Evolutionary conservation across 2,329 filamentous ascomycete species (phyloP), one percentile per base, ranked within the genome.

Genomic region (Penicillium sp.): DNA sequence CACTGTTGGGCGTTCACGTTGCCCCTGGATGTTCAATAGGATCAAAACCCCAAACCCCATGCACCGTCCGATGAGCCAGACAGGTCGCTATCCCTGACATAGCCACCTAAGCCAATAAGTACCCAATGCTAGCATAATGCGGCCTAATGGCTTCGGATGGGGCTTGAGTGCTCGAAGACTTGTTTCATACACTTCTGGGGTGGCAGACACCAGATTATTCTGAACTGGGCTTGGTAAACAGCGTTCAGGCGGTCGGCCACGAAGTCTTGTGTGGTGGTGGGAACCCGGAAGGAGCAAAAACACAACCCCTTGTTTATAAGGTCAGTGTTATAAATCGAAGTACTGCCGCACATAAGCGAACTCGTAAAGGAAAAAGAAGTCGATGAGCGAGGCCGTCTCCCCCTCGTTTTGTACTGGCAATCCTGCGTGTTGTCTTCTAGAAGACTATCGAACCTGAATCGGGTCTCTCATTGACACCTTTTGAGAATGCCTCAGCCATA

Each of bases 161-260:
- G 31, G 46, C 10, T 14, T 14, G 16, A 2, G 7, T 35, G n/a
- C 14, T n/a, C 31, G 18, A 33, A 33, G 2, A 19, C n/a, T 35
- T n/a, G 27, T 35, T 19, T 13, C 22, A 49, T 49, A 16, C 10
- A 49, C 46, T 46, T 49, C n/a, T 3, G 46, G 5, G 10, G 5
- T 43, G 27, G 22, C 31, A 31, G 9, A 10, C 18, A 46, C 39
- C 24, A 7, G 22, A 7, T 22, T 6, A 44, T 59, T 55, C 33
- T 50, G 46, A 55, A 47, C 51, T 19, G 37, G 52, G 46, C 51
- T 39, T 33, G 33, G 27, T 47, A 51, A 22, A 41, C 46, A 47
- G 18, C 3, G n/a, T 19, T 43, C 39, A 31, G 18, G 24, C n/a
- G 14, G 16, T 41, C 41, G 24, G 31, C 39, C 39, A 44, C 27